phyloP scores from a whole-genome alignment of 306 rosid genomes.

The Fagus crenata region DNA sequence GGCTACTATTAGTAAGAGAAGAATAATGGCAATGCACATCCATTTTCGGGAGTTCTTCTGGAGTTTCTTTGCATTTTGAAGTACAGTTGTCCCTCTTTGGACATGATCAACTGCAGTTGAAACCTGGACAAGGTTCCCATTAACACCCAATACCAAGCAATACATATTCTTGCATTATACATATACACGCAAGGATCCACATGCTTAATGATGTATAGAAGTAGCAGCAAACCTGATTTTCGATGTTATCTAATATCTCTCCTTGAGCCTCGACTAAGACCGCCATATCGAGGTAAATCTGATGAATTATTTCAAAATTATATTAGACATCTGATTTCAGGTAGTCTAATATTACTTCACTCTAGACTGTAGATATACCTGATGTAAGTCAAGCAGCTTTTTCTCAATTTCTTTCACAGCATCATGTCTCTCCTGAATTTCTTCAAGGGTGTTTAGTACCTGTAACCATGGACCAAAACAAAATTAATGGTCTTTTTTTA shows the following conservation, averaged over 20 bases:
- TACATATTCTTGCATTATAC: constrained; percentile 17
- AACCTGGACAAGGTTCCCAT: constrained; percentile 65
- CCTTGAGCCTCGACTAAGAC: constrained; percentile 97
- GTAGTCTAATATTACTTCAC: constrained; percentile 1
- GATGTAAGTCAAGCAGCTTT: constrained; percentile 91
- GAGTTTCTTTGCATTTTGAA: constrained; percentile 83
- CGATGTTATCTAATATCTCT: constrained; percentile 86
- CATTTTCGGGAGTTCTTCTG: constrained; percentile 86
- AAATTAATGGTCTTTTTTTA: neutral
- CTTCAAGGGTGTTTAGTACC: constrained; percentile 85
- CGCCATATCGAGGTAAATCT: constrained; percentile 95
- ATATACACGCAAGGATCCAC: constrained; percentile 25
- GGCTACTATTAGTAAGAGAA: constrained; percentile 71
- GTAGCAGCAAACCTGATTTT: constrained; percentile 72
- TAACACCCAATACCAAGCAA: constrained; percentile 40
- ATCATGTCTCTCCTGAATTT: constrained; percentile 96
- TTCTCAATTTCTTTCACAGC: constrained; percentile 91
- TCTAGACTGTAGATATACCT: constrained; percentile 44
- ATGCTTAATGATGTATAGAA: constrained; percentile 20
- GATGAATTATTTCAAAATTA: constrained; percentile 21
- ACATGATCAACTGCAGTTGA: constrained; percentile 67
- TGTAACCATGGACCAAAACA: constrained; percentile 28
- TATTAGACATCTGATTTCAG: constrained; percentile 22
- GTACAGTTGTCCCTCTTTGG: constrained; percentile 75
- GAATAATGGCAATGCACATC: constrained; percentile 79